phyloP scores from a whole-genome alignment of 305 asterid species.

The Fraxinus platypoda region DNA sequence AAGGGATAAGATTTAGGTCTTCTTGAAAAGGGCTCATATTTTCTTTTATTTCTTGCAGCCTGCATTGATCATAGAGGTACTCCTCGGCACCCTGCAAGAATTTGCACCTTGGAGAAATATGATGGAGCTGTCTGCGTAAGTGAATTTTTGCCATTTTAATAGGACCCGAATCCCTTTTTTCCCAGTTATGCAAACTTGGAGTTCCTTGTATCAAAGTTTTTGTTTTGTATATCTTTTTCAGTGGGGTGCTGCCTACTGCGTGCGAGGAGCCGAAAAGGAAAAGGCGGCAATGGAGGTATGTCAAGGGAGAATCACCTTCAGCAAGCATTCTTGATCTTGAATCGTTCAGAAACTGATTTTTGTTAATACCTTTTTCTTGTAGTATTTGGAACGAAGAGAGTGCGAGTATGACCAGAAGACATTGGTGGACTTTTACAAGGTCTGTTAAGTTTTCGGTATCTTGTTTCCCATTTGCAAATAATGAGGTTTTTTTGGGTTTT shows the following conservation, averaged over 20 bases:
- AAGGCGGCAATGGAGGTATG: slow-evolving; percentile 75
- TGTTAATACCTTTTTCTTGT: not conserved
- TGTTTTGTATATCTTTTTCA: slow-evolving; percentile 23
- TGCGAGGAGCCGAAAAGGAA: slow-evolving; percentile 80
- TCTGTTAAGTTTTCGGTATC: slow-evolving; percentile 26
- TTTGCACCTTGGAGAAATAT: slow-evolving; percentile 75
- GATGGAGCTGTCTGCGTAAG: slow-evolving; percentile 82
- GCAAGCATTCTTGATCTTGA: not conserved
- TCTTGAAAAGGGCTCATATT: not conserved
- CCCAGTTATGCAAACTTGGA: not conserved
- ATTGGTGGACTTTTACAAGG: slow-evolving; percentile 66
- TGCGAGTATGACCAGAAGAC: slow-evolving; percentile 85
- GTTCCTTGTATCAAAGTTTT: not conserved
- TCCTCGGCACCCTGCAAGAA: slow-evolving; percentile 92
- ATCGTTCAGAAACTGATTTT: not conserved
- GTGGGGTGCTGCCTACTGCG: slow-evolving; percentile 98
- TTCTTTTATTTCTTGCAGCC: slow-evolving; percentile 41
- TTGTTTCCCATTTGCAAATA: not conserved
- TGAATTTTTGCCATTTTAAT: slow-evolving; percentile 6
- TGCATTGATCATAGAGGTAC: slow-evolving; percentile 98
- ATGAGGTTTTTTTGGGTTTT: not conserved
- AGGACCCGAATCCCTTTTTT: not conserved
- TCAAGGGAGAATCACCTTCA: not conserved
- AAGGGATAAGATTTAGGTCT: not conserved
- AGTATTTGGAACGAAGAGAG: slow-evolving; percentile 86